Evolutionary conservation across 371 early-diverging fungal species (phyloP), one percentile per base, ranked within the genome.

Genomic region (Saksenaea oblongispora): DNA sequence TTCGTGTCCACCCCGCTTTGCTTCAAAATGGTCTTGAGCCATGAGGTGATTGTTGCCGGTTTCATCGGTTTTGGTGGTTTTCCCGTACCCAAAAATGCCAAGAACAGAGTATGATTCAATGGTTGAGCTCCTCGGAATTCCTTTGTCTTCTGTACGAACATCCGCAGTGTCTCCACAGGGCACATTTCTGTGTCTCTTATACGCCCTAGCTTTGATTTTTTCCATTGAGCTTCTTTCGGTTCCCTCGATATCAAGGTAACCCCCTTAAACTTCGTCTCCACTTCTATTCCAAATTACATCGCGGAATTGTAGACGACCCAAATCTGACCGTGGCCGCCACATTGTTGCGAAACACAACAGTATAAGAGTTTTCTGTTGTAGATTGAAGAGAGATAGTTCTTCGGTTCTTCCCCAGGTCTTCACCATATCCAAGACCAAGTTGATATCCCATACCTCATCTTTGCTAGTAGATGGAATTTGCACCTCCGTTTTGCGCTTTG

Each of bases 171-270:
- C 0, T 44, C 11, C 5, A 60, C 42, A 8, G 62, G 63, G 41
- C 62, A 63, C 35, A 72, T 1, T 0, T 31, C 4, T 8, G 42
- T 9, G 0, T 61, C 61, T 22, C 54, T 18, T 14, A 64, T 56
- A 3, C 31, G 2, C 1, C 66, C 64, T 1, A 70, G 37, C 14
- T 24, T 58, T 17, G 59, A 54, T 0, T 26, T 7, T 36, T 70
- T 69, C 15, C 51, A 5, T 37, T 66, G 61, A 0, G 28, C 51
- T 59, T 68, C 69, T 27, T 72, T 72, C 8, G 64, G 61, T 51
- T 61, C 56, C 9, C 69, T 5, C 1, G 8, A 8, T 17, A 47
- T 35, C 17, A 61, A 1, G 4, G 61, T 58, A 10, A 58, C 51
- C 1, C 47, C 64, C 18, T 7, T 35, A 34, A 1, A 4, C 0